A percentile compares a stretch with the other conserved stretches of the same genome.
phyloP scores from a whole-genome alignment of 345 rosid genomes.

The Kandelia obovata region DNA sequence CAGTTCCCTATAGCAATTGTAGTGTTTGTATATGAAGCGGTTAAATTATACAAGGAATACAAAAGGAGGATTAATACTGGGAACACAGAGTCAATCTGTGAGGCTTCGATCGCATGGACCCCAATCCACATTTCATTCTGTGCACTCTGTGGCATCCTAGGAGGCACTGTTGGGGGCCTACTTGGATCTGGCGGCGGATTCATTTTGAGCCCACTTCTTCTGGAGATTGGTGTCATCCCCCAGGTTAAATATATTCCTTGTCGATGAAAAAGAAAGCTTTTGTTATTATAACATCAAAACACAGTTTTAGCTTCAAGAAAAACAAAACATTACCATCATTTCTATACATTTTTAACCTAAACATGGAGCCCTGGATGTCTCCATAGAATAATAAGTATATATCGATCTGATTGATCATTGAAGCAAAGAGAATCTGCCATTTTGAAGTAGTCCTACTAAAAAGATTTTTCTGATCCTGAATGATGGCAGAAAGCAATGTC shows the following conservation, averaged over 20 bases:
- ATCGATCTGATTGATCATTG: no score
- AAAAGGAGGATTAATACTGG: slow-evolving; percentile 55
- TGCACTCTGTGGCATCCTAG: slow-evolving; percentile 74
- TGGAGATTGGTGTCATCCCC: slow-evolving; percentile 95
- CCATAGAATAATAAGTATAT: no score
- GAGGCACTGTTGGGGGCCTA: slow-evolving; percentile 90
- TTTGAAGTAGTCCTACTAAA: no score
- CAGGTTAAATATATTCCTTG: slow-evolving; percentile 41
- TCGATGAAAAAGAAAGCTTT: no score
- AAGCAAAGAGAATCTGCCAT: no score
- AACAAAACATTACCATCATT: no score
- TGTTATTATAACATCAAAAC: no score
- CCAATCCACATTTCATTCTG: slow-evolving; percentile 65
- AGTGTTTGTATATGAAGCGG: slow-evolving; percentile 72
- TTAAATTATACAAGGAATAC: slow-evolving; percentile 53
- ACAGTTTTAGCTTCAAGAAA: no score
- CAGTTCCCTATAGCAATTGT: slow-evolving; percentile 65
- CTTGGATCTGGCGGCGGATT: slow-evolving; percentile 98
- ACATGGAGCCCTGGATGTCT: no score
- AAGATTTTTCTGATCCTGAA: no score
- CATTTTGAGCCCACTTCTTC: slow-evolving; percentile 88
- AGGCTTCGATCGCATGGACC: slow-evolving; percentile 90
- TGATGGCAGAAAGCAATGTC: no score
- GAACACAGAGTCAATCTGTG: slow-evolving; percentile 65
- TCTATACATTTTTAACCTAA: no score